A percentile compares a stretch with the other conserved stretches of the same genome.
These are phyloP conservation scores for Wickerhamomyces rabaulensis DNA, from an alignment of 805 yeast genomes.

Conservation along the genomic window DNA sequence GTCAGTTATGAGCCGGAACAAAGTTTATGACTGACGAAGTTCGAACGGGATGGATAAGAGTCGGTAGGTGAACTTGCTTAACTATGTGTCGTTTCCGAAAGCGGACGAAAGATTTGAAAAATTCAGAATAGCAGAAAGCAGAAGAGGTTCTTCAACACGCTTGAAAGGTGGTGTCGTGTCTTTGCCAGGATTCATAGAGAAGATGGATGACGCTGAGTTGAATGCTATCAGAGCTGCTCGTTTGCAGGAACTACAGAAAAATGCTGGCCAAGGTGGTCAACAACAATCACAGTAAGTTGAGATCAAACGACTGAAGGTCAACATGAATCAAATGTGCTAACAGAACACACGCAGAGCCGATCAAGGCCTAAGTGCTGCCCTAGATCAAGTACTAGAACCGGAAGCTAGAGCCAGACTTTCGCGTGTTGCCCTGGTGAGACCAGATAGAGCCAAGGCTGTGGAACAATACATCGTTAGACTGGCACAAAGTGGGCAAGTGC, in stretches of 20 bases:
- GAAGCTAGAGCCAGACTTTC: constrained; percentile 84
- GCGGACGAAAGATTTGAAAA: background rate
- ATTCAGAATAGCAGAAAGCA: too few relatives aligned
- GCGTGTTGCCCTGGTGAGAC: constrained; percentile 82
- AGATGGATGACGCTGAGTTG: constrained; percentile 79
- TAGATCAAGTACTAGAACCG: constrained; percentile 72
- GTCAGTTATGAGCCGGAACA: too few relatives aligned
- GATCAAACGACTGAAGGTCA: background rate
- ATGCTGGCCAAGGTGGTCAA: constrained; percentile 31
- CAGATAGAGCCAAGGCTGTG: constrained; percentile 85
- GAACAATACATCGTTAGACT: constrained; percentile 73
- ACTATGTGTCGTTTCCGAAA: background rate
- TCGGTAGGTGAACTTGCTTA: background rate
- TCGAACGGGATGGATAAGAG: background rate
- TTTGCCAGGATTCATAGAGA: background rate
- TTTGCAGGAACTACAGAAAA: constrained; percentile 71
- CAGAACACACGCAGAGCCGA: background rate
- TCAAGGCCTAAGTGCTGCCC: constrained; percentile 20
- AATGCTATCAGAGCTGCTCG: constrained; percentile 93
- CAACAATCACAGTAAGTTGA: constrained; percentile 11
- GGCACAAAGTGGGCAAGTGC: constrained; percentile 71
- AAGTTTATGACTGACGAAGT: too few relatives aligned
- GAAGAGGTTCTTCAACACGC: too few relatives aligned
- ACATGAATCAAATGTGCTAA: background rate
- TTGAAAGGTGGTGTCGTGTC: too few relatives aligned